A percentile compares a stretch with the other conserved stretches of the same genome.
Conservation (phyloP, 352 stramenopile species). For the Phytopythium boreale region DNA sequence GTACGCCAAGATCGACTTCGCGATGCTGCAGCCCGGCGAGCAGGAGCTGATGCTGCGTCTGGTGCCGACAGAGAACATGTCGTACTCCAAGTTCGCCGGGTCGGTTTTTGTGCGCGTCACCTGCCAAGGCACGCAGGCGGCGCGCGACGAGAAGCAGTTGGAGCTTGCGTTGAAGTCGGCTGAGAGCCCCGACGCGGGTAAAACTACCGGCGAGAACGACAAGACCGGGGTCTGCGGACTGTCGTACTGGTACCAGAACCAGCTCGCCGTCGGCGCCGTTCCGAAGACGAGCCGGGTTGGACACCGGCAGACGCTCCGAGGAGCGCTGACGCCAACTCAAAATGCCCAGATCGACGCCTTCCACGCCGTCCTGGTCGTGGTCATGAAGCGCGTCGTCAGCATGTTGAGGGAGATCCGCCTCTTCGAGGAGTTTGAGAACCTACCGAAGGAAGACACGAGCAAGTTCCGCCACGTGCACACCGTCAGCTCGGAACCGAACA, state of each 20-base stretch:
- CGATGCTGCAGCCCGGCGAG: slow-evolving; percentile 27
- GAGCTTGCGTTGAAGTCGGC: neutral
- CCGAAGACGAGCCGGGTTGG: slow-evolving; percentile 34
- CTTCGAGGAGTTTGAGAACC: slow-evolving; percentile 58
- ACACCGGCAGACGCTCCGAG: slow-evolving; percentile 42
- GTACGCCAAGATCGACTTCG: slow-evolving; percentile 49
- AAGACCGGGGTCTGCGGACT: slow-evolving; percentile 17
- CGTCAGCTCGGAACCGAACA: slow-evolving; percentile 38
- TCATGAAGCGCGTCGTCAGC: slow-evolving; percentile 53
- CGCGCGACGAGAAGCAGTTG: slow-evolving; percentile 1
- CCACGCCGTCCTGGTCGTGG: slow-evolving; percentile 38
- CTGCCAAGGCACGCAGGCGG: slow-evolving; percentile 2
- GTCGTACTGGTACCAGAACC: slow-evolving; percentile 31
- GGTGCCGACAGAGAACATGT: slow-evolving; percentile 26
- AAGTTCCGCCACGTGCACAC: slow-evolving; percentile 54
- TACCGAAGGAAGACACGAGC: slow-evolving; percentile 39
- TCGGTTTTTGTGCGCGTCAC: slow-evolving; percentile 36
- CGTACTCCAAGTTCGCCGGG: slow-evolving; percentile 59
- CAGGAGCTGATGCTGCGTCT: slow-evolving; percentile 40
- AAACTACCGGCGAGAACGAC: neutral
- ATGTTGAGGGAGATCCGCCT: slow-evolving; percentile 53
- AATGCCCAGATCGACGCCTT: slow-evolving; percentile 65
- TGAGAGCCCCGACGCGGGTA: neutral
- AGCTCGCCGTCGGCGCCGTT: slow-evolving; percentile 12
- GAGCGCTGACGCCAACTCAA: slow-evolving; percentile 46